These are phyloP conservation scores for Flagelloscypha sp. DNA, from an alignment of 768 basidiomycete species.

Conservation along the genomic window DNA sequence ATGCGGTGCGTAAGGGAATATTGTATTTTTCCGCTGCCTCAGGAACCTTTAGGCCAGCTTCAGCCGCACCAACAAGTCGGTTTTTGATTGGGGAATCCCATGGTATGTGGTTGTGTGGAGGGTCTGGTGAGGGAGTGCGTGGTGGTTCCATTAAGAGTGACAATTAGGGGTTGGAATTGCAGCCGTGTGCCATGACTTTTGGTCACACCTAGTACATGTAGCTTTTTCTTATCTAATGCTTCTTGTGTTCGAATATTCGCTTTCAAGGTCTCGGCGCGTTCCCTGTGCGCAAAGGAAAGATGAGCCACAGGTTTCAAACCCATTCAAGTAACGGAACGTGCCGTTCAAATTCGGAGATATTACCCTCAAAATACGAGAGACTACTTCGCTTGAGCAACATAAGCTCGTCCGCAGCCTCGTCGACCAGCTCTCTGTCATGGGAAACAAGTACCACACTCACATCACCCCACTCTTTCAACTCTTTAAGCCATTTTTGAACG, in stretches of 20 bases:
- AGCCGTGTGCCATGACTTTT: too few relatives aligned
- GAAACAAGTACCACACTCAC: constrained; percentile 52
- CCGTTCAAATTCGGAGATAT: constrained; percentile 45
- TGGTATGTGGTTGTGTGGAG: too few relatives aligned
- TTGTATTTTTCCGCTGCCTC: neutral
- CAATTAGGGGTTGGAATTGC: too few relatives aligned
- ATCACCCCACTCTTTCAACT: too few relatives aligned
- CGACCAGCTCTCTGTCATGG: constrained; percentile 58
- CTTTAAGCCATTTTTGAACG: constrained; percentile 43
- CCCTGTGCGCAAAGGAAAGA: too few relatives aligned
- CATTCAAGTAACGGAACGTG: too few relatives aligned
- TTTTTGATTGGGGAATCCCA: constrained; percentile 2
- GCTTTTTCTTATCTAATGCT: constrained; percentile 34
- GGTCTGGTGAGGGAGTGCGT: too few relatives aligned
- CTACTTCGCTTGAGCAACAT: constrained; percentile 48
- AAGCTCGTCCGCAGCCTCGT: constrained; percentile 51
- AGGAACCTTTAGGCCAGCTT: neutral
- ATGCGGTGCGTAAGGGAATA: constrained; percentile 1
- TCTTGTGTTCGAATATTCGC: constrained; percentile 37
- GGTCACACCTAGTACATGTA: too few relatives aligned
- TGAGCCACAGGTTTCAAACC: too few relatives aligned
- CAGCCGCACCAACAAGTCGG: neutral
- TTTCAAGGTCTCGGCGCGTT: constrained; percentile 38
- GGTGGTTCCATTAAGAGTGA: too few relatives aligned
- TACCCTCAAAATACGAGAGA: constrained; percentile 50